A percentile compares a stretch with the other conserved stretches of the same genome.
phyloP scores from a whole-genome alignment of 306 rosid species.

The Potentilla sterilis region DNA sequence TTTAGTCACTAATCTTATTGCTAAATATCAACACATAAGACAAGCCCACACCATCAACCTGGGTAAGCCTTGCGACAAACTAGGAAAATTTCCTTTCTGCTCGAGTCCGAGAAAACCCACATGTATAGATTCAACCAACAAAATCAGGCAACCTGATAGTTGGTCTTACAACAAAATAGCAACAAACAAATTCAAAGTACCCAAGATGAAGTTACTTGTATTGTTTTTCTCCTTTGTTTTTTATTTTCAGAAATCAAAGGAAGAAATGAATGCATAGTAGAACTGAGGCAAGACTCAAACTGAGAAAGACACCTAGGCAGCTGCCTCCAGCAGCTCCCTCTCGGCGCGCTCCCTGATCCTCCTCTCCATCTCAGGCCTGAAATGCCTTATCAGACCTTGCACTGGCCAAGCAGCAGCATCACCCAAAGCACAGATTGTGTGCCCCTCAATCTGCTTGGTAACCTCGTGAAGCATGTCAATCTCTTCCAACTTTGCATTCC shows the following conservation, averaged over 20 bases:
- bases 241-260: conserved; percentile 3
- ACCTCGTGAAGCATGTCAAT: conserved; percentile 99
- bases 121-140: background rate
- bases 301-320: conserved; percentile 54
- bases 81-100: background rate
- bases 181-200: conserved; percentile 8
- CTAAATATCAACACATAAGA: background rate
- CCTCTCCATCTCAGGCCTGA: conserved; percentile 98
- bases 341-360: conserved; percentile 88
- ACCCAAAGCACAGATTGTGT: conserved; percentile 95
- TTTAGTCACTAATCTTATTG: background rate
- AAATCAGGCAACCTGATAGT: background rate
- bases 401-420: conserved; percentile 99
- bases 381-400: conserved; percentile 97
- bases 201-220: conserved; percentile 18
- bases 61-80: no score
- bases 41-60: conserved; percentile 9
- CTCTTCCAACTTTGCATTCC: conserved; percentile 96
- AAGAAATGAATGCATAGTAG: conserved; percentile 17
- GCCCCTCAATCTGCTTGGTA: conserved; percentile 98
- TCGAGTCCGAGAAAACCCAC: background rate
- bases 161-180: conserved; percentile 1
- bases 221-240: background rate
- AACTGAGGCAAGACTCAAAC: conserved; percentile 40
- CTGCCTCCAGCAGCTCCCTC: conserved; percentile 80